These are phyloP conservation scores for Nitzschia palea DNA, from an alignment of 108 stramenopile genomes.

Conservation along the genomic window DNA sequence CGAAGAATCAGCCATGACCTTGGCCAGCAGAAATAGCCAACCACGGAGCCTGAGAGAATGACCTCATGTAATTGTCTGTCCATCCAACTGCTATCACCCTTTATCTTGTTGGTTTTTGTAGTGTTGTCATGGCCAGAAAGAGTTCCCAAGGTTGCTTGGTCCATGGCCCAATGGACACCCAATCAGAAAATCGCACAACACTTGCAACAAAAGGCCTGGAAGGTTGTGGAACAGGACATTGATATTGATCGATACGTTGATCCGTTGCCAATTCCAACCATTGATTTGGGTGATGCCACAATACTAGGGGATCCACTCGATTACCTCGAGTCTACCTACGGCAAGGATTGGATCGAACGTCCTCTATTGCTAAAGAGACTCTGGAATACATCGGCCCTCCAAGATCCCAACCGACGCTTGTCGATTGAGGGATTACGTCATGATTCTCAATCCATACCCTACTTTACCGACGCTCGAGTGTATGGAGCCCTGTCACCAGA, in stretches of 20 bases:
- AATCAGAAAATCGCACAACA: not conserved
- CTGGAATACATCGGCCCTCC: conserved; percentile 25
- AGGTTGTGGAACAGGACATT: not conserved
- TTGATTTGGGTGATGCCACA: conserved; percentile 15
- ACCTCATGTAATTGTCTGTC: too few species aligned
- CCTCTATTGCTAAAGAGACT: conserved; percentile 41
- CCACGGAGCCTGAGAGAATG: too few species aligned
- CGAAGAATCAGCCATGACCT: too few species aligned
- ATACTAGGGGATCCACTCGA: not conserved
- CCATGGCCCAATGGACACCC: conserved; percentile 15
- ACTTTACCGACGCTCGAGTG: conserved; percentile 57
- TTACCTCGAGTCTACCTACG: conserved; percentile 32
- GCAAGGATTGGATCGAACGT: conserved; percentile 41
- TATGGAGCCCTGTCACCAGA: conserved; percentile 61
- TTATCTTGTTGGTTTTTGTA: too few species aligned
- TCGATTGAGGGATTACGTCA: conserved; percentile 53
- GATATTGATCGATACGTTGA: not conserved
- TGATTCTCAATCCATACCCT: conserved; percentile 55
- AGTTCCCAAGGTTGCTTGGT: conserved; percentile 6
- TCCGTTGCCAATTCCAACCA: conserved; percentile 25
- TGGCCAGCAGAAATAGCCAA: too few species aligned
- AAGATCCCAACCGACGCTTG: conserved; percentile 33
- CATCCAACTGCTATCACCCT: too few species aligned
- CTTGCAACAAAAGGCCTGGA: conserved; percentile 12
- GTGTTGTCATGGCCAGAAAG: too few species aligned